Evolutionary conservation across 2,329 filamentous ascomycete genomes (phyloP), one percentile per base, ranked within the genome.

Genomic region (Fonsecaea multimorphosa): DNA sequence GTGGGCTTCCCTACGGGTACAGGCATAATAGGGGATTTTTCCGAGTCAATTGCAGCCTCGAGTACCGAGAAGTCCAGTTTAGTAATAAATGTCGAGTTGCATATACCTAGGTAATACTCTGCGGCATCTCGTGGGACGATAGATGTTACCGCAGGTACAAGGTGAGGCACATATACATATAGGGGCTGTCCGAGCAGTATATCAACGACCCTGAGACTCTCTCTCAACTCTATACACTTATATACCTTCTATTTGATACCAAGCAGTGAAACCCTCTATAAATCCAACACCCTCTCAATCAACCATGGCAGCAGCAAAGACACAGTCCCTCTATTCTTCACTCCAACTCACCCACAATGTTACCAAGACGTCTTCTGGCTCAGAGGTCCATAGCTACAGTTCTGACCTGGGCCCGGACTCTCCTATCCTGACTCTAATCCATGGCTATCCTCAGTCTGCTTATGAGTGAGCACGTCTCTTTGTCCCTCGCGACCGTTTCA

Each of bases 401-500:
- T 69, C 64, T 11, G 63, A 69, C 51, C 54, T 65, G 1, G 71
- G 70, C 1, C 63, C 66, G 9, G 65, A 70, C 40, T 51, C 56
- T 3, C 69, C 70, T 11, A 67, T 72, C 34, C 52, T 71, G 61
- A 71, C 68, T n/a, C 44, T 72, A 36, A 71, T 72, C 22, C 71
- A 72, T 63, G 71, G 71, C 14, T 72, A 72, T 59, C 71, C 71
- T 53, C 71, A 72, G 40, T 71, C 71, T 22, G 69, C 71, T 31
- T 72, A 67, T 60, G 66, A 69, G 68, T 71, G 57, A 57, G 65
- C 19, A 49, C 32, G 5, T 34, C 12, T 8, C 31, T 14, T 5
- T 19, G 40, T 27, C 32, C 19, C n/a, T 46, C 16, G 14, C 14
- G 0, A 38, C 29, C 32, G n/a, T n/a, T n/a, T n/a, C n/a, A n/a